Evolutionary conservation across 176 grass and related monocot genomes (phyloP), one percentile per base, ranked within the genome.

Genomic region (Eragrostis curvula): DNA sequence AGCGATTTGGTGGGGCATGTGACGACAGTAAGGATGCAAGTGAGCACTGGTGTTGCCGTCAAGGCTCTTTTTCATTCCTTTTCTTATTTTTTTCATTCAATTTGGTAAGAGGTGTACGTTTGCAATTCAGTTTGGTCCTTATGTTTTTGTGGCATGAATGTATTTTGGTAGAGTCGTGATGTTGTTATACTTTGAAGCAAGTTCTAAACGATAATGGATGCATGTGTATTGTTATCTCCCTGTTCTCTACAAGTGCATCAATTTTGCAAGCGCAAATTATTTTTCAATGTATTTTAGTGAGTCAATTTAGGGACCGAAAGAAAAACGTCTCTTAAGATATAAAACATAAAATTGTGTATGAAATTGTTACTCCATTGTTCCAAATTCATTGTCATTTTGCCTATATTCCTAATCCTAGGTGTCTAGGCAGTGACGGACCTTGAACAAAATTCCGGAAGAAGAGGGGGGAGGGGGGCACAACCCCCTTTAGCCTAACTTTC

Each of bases 1-100:
- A 13, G 59, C 62, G 39, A 66, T 83, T 24, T 91, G 80, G 83
- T 86, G 81, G 87, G 66, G 36, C 52, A 50, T 94, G 65, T 97
- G 76, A 96, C 69, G 40, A 20, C 12, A 68, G 23, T 8, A 44
- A 73, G 20, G 24, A 72, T 41, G 48, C 30, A 27, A 15, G 8
- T 28, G 16, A 39, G 28, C 24, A 25, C 11, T 11, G 55, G 15
- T 64, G 32, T 15, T 17, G 20, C 60, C 74, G 47, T 49, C 40
- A 24, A 60, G 18, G 8, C 29, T 46, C 23, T 45, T 21, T n/a
- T n/a, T 14, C 7, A 57, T 15, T 74, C 25, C n/a, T n/a, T n/a
- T n/a, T n/a, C n/a, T n/a, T n/a, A n/a, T n/a, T n/a, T 45, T 21
- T n/a, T n/a, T 14, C 7, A 57, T 15, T 74, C 25, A 3, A 7